These are phyloP conservation scores for Triticum urartu DNA, from an alignment of 176 grass and related monocot species.

Conservation along the genomic window DNA sequence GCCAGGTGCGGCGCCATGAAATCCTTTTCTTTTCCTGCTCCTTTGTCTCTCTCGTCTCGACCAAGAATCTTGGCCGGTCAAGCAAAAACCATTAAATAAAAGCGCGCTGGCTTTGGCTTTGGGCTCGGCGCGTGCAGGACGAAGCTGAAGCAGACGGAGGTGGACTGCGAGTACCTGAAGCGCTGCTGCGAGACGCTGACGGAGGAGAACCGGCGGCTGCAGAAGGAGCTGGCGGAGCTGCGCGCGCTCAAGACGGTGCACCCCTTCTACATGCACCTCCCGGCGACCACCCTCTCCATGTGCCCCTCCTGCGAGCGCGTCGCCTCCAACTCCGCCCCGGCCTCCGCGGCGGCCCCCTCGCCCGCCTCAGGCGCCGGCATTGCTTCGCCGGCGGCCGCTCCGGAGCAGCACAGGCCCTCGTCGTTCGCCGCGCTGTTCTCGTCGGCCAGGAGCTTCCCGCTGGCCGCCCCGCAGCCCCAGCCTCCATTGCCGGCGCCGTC, in stretches of 20 bases:
- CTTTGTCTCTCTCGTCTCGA: background rate
- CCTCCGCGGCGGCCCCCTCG: background rate
- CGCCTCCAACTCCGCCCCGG: slow-evolving; percentile 29
- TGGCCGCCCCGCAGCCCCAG: background rate
- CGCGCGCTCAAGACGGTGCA: slow-evolving; percentile 76
- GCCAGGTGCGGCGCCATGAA: slow-evolving; percentile 46
- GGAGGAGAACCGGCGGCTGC: slow-evolving; percentile 95
- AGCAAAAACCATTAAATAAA: background rate
- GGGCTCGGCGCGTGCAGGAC: slow-evolving; percentile 50
- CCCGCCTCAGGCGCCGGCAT: background rate
- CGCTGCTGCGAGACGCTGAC: slow-evolving; percentile 98
- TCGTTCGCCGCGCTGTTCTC: slow-evolving; percentile 82
- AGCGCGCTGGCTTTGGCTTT: background rate
- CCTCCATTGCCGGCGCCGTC: slow-evolving; percentile 33
- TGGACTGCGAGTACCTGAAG: slow-evolving; percentile 96
- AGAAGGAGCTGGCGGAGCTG: slow-evolving; percentile 91
- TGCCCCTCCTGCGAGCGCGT: slow-evolving; percentile 97
- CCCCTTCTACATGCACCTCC: slow-evolving; percentile 90
- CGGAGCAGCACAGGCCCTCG: slow-evolving; percentile 38
- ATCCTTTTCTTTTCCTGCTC: background rate
- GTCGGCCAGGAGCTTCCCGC: slow-evolving; percentile 23
- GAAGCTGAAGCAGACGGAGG: slow-evolving; percentile 99
- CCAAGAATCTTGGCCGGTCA: background rate
- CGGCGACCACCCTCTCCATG: slow-evolving; percentile 96
- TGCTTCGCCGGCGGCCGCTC: background rate